phyloP scores from a whole-genome alignment of 495 filamentous ascomycete genomes.

The Rusavskia elegans region DNA sequence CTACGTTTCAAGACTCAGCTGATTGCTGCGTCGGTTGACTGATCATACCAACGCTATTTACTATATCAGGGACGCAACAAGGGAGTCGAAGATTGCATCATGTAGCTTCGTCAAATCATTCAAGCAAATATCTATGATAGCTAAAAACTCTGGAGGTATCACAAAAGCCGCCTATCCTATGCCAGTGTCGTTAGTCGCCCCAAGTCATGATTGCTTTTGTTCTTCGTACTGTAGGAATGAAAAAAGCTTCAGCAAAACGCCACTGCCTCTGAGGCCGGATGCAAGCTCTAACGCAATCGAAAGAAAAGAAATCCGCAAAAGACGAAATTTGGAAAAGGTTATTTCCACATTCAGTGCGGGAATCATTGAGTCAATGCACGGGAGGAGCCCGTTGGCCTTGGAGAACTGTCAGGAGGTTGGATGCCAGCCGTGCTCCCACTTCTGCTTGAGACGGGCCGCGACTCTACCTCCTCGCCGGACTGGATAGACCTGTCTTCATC shows the following conservation, averaged over 20 bases:
- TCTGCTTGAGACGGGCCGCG: slow-evolving; percentile 21
- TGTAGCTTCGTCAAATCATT: no score
- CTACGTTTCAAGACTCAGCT: no score
- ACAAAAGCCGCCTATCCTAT: neutral
- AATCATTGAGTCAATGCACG: neutral
- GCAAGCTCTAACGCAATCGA: neutral
- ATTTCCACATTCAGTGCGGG: neutral
- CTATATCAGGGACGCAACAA: no score
- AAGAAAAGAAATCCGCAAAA: neutral
- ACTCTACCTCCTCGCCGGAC: slow-evolving; percentile 15
- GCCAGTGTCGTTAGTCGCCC: neutral
- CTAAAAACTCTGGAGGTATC: neutral
- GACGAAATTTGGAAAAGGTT: neutral
- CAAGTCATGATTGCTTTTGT: neutral
- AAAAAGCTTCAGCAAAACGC: neutral
- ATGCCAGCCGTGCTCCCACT: slow-evolving; percentile 23
- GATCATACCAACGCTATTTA: no score
- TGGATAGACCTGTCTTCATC: slow-evolving; percentile 20
- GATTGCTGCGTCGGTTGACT: no score
- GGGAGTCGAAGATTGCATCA: no score
- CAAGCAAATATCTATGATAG: no score
- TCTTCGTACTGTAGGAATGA: slow-evolving; percentile 3
- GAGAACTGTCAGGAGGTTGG: neutral
- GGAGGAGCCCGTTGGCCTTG: neutral
- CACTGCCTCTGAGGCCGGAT: slow-evolving; percentile 4